A percentile compares a stretch with the other conserved stretches of the same genome.
Evolutionary conservation across 2,329 filamentous ascomycete genomes (phyloP).

Genomic region (Coniella lustricola): DNA sequence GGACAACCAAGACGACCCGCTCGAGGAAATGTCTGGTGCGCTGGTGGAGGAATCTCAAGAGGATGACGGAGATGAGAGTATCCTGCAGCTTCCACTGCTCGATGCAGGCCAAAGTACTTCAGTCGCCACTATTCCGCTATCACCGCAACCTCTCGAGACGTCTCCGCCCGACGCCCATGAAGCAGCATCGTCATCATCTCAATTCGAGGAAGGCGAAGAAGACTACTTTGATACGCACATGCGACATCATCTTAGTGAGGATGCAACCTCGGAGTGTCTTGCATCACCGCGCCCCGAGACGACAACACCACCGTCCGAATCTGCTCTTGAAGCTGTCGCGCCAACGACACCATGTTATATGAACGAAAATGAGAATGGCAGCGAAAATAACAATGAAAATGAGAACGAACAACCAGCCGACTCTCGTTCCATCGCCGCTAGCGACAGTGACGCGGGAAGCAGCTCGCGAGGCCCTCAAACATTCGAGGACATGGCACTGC

Average conservation of each 20-base stretch:
- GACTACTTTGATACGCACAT: too few species aligned
- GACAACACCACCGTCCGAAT: too few species aligned
- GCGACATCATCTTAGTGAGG: too few species aligned
- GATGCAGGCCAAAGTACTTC: constrained; percentile 3
- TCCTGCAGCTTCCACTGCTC: neutral
- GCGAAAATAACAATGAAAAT: too few species aligned
- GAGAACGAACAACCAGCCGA: neutral
- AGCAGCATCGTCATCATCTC: too few species aligned
- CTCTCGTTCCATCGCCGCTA: constrained; percentile 3
- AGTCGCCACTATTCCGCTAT: constrained; percentile 9
- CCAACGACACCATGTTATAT: too few species aligned
- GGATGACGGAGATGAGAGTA: neutral
- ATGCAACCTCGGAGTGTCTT: too few species aligned
- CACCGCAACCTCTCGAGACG: constrained; percentile 8
- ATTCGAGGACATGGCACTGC: constrained; percentile 11
- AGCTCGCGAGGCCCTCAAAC: constrained; percentile 4
- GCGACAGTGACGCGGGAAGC: too few species aligned
- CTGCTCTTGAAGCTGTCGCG: neutral
- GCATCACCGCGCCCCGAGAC: too few species aligned
- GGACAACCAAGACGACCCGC: neutral
- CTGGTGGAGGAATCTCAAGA: neutral
- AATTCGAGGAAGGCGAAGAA: too few species aligned
- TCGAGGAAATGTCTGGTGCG: neutral
- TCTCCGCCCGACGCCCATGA: constrained; percentile 2
- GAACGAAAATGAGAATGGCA: too few species aligned